Percentiles rank a stretch among this genome's conserved stretches.
Evolutionary conservation across 805 yeast genomes (phyloP).

Genomic region (Lachancea lanzarotensis): DNA sequence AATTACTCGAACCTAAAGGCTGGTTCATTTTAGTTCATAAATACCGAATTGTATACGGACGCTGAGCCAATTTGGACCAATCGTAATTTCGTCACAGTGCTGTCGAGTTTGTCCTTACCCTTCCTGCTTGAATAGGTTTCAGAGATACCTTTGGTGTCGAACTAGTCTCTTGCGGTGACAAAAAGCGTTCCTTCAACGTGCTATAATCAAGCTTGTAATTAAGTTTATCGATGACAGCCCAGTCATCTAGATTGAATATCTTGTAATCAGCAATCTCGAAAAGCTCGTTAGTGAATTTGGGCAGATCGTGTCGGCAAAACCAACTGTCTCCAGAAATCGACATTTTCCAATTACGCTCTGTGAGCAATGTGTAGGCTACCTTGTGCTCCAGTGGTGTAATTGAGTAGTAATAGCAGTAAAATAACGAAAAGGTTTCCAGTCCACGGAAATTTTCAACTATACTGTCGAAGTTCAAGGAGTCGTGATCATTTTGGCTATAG

Average conservation of each 20-base stretch:
- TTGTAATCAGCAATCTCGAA: conserved; percentile 40
- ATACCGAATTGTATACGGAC: conserved; percentile 1
- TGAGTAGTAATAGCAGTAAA: conserved; percentile 41
- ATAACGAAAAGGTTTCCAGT: conserved; percentile 34
- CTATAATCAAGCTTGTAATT: conserved; percentile 37
- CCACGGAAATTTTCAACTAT: conserved; percentile 26
- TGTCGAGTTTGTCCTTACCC: neutral
- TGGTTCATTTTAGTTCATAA: conserved; percentile 2
- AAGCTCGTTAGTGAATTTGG: conserved; percentile 34
- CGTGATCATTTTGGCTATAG: conserved; percentile 2
- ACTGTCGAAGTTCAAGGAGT: conserved; percentile 7
- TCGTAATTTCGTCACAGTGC: neutral
- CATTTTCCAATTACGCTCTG: conserved; percentile 36
- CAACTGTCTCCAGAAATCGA: conserved; percentile 30
- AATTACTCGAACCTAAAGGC: neutral
- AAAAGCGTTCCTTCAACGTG: conserved; percentile 15
- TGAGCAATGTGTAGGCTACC: conserved; percentile 31
- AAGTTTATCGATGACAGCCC: conserved; percentile 38
- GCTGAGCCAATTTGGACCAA: neutral
- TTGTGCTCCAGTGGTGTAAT: conserved; percentile 37
- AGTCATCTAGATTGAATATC: conserved; percentile 38
- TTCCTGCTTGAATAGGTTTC: no score
- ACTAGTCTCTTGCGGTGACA: neutral
- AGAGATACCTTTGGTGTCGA: no score
- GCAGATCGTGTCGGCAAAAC: conserved; percentile 37